Percentiles rank a stretch among this genome's conserved stretches.
Evolutionary conservation across 345 rosid genomes (phyloP).

Genomic region (Populus pruinosa): DNA sequence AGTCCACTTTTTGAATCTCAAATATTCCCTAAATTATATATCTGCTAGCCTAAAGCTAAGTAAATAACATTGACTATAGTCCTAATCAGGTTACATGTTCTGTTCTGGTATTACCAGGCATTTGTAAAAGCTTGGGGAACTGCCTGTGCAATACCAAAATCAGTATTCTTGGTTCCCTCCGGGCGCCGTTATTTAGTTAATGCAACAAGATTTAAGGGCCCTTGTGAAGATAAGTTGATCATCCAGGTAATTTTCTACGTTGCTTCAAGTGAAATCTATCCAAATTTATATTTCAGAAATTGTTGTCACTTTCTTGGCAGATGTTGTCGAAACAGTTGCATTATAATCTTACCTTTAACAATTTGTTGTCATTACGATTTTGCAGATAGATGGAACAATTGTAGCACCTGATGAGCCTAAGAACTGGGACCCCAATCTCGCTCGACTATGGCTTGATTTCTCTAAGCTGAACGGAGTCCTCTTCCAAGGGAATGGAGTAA

Average conservation of each 20-base stretch:
- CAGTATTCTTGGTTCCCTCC: conserved; percentile 77
- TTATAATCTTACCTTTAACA: background rate
- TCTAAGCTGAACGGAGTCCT: conserved; percentile 61
- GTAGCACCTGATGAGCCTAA: conserved; percentile 89
- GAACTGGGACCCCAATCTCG: conserved; percentile 70
- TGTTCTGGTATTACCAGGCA: conserved; percentile 39
- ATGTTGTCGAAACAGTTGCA: background rate
- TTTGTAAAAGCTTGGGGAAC: conserved; percentile 70
- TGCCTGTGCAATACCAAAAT: conserved; percentile 60
- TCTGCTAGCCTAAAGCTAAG: background rate
- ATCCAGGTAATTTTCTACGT: conserved; percentile 58
- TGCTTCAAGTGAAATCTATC: background rate
- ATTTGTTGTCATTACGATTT: conserved; percentile 1
- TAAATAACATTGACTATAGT: background rate
- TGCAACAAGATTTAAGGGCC: conserved; percentile 83
- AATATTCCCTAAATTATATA: background rate
- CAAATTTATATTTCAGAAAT: background rate
- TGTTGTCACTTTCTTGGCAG: background rate
- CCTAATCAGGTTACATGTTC: background rate
- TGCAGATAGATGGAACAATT: conserved; percentile 91
- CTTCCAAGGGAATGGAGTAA: conserved; percentile 84
- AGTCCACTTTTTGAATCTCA: background rate
- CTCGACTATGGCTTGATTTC: conserved; percentile 83
- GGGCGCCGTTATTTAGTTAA: conserved; percentile 65
- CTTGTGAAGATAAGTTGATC: conserved; percentile 65